A percentile compares a stretch with the other conserved stretches of the same genome.
These are phyloP conservation scores for Talaromyces sp. DNA, from an alignment of 2,329 filamentous ascomycete genomes.

Conservation along the genomic window DNA sequence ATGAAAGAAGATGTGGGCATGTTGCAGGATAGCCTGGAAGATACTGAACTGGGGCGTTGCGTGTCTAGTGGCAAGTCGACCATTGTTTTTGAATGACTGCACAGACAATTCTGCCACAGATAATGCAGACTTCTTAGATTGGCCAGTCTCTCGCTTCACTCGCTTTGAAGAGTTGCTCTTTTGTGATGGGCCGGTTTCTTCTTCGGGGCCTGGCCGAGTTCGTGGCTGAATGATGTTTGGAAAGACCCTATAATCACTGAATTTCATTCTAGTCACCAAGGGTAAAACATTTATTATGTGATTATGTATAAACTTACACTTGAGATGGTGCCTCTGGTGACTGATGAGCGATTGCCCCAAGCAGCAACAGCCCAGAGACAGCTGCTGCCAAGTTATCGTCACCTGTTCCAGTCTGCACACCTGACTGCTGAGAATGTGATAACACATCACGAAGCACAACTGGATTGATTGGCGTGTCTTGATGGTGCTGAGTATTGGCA, in stretches of 20 bases:
- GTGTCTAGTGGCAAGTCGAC: not conserved
- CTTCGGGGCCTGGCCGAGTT: not conserved
- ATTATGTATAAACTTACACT: not conserved
- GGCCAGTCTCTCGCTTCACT: not conserved
- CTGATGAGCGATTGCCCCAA: not conserved
- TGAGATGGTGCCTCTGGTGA: not conserved
- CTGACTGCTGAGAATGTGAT: not conserved
- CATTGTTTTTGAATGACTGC: not conserved
- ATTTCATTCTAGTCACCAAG: not conserved
- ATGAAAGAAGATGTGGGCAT: conserved; percentile 50
- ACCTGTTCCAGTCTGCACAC: not conserved
- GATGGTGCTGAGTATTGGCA: not conserved
- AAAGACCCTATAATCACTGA: not conserved
- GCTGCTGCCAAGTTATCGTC: not conserved
- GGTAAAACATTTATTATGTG: too few relatives aligned
- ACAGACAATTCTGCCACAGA: not conserved
- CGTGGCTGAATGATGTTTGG: too few relatives aligned
- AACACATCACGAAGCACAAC: not conserved
- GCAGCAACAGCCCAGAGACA: not conserved
- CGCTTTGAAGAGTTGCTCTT: not conserved
- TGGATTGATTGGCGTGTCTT: not conserved
- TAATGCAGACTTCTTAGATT: not conserved
- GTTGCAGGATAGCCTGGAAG: conserved; percentile 15
- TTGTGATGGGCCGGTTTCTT: not conserved
- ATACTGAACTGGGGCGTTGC: conserved; percentile 9